Conservation (phyloP, 2,329 filamentous ascomycete genomes). For the Xylaria sp. region DNA sequence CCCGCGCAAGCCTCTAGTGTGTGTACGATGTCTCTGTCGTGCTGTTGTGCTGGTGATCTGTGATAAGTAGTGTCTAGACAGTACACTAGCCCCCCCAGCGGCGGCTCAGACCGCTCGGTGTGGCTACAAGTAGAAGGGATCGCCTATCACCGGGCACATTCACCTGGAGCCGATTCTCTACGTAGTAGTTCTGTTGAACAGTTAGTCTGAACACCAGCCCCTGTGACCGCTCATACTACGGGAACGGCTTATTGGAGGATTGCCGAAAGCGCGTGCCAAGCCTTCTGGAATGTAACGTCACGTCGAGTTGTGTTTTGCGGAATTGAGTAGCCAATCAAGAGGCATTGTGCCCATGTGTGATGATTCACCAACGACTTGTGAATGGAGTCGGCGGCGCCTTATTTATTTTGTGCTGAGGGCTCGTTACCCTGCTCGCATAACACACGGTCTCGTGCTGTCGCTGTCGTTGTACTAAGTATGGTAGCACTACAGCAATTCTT, state of each 20-base stretch:
- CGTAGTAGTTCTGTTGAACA: constrained; percentile 28
- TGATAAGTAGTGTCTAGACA: background rate
- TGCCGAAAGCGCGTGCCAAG: constrained; percentile 35
- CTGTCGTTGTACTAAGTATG: constrained; percentile 28
- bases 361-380: constrained; percentile 31
- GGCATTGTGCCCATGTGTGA: background rate
- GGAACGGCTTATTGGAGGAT: constrained; percentile 35
- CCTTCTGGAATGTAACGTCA: constrained; percentile 42
- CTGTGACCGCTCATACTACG: constrained; percentile 31
- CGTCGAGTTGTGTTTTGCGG: constrained; percentile 33
- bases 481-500: constrained; percentile 28
- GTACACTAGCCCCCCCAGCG: constrained; percentile 12
- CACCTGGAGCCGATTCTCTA: constrained; percentile 30
- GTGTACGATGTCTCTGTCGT: background rate
- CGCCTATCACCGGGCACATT: constrained; percentile 27
- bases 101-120: constrained; percentile 41
- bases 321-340: constrained; percentile 35
- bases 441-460: constrained; percentile 29
- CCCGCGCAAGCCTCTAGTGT: constrained; percentile 19
- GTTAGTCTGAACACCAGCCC: constrained; percentile 23
- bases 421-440: constrained; percentile 30
- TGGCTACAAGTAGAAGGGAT: constrained; percentile 37
- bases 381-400: constrained; percentile 19
- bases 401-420: constrained; percentile 27
- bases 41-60: constrained; percentile 1